Base-by-base conservation (phyloP, 179 eudicot species). In the Carnegiea gigantea region DNA sequence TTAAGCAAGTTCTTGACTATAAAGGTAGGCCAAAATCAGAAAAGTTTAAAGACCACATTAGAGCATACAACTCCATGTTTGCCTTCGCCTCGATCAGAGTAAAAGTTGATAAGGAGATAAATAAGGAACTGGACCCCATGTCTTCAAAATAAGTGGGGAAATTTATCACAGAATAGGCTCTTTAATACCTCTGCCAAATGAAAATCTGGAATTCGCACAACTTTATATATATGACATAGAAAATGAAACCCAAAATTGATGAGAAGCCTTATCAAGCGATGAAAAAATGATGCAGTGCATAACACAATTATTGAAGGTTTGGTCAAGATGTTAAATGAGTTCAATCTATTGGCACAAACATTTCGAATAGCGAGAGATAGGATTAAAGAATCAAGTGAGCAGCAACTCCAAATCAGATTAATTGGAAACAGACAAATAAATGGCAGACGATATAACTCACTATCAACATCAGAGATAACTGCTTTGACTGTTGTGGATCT, bases 341-440 rank as follows among this genome's bases (percentile, higher is more conserved):
- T n/a, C 9, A 81, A 76, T 49, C 70, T 6, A 6, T 9, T 43
- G 1, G 76, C 59, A 0, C 15, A 33, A 75, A 17, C 38, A 51
- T 81, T 81, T 53, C 18, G 70, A 26, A 81, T 44, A 11, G 79
- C 76, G 0, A 75, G 53, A 81, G 83, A 76, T 36, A 24, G 24
- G 13, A 26, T 81, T 26, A 1, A 30, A 26, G 7, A 26, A 10
- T 3, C 5, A 67, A 14, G 72, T 26, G 20, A 67, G 3, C 72
- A 14, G 6, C 0, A 67, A 2, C 6, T 67, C 0, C 6, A 15
- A 6, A 67, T 67, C 20, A 67, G 40, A 12, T 67, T 67, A 67
- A 67, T 67, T 0, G 10, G 40, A 6, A 26, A 28, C 40, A 28
- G 3, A 23, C 5, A 67, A 28, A 4, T 5, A 67, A 23, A 26